Evolutionary conservation across 2,329 filamentous ascomycete species (phyloP).

Genomic region (Ceratocystis colombiana): DNA sequence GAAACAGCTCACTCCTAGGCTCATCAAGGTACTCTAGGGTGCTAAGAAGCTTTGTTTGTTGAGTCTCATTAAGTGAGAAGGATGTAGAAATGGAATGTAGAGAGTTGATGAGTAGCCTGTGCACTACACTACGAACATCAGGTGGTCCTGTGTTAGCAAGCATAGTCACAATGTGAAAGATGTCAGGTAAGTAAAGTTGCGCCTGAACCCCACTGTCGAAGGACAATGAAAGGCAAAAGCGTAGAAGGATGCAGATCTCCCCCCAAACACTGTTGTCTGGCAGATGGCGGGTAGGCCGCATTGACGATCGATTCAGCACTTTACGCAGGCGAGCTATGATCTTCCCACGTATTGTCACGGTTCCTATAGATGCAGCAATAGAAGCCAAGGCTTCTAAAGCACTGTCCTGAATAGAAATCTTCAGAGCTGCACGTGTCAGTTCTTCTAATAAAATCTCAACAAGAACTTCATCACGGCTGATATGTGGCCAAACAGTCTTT

Average conservation of each 20-base stretch:
- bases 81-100: constrained; percentile 58
- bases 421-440: constrained; percentile 52
- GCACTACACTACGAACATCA: constrained; percentile 49
- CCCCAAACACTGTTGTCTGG: constrained; percentile 59
- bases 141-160: constrained; percentile 53
- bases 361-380: constrained; percentile 53
- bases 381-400: constrained; percentile 52
- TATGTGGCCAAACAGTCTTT: constrained; percentile 54
- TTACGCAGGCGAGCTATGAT: constrained; percentile 56
- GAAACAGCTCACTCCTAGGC: constrained; percentile 48
- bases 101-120: constrained; percentile 55
- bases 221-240: constrained; percentile 55
- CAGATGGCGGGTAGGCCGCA: constrained; percentile 54
- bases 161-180: constrained; percentile 63
- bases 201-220: constrained; percentile 59
- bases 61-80: constrained; percentile 51
- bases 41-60: constrained; percentile 45
- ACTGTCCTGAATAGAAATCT: constrained; percentile 43
- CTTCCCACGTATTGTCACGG: constrained; percentile 55
- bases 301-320: constrained; percentile 55
- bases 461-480: constrained; percentile 54
- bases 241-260: constrained; percentile 58
- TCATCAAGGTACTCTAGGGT: constrained; percentile 52
- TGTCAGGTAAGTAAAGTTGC: constrained; percentile 56
- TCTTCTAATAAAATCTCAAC: constrained; percentile 59